These are phyloP conservation scores for Diospyros lotus DNA, from an alignment of 148 eudicot species.

Conservation along the genomic window DNA sequence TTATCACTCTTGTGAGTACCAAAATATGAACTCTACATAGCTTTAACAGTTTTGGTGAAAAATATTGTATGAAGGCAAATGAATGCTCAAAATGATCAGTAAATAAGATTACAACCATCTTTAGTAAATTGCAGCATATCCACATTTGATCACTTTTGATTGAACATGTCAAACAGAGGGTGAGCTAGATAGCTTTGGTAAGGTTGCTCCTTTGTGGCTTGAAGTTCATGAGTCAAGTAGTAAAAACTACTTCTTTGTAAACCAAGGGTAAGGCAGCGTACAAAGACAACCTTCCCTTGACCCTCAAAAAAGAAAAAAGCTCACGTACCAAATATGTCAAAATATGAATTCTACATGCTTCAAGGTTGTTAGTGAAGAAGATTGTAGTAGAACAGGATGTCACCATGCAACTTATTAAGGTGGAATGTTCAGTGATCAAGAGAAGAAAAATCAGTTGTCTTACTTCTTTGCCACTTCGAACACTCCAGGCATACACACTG, in stretches of 20 bases:
- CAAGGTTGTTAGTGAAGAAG: not conserved
- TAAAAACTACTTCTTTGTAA: too few species aligned
- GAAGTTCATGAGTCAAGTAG: too few species aligned
- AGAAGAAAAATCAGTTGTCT: constrained; percentile 11
- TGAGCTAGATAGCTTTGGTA: too few species aligned
- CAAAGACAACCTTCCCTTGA: too few species aligned
- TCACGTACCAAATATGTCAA: not conserved
- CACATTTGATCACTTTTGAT: too few species aligned
- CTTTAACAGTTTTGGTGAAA: not conserved
- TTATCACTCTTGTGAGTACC: not conserved
- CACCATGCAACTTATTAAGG: not conserved
- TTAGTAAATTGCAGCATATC: too few species aligned
- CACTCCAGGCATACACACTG: constrained; percentile 95
- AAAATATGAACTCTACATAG: not conserved
- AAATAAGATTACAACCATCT: too few species aligned
- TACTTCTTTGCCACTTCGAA: constrained; percentile 97
- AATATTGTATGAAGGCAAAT: not conserved
- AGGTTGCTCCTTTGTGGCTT: too few species aligned
- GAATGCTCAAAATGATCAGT: too few species aligned
- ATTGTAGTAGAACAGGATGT: not conserved
- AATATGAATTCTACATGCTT: not conserved
- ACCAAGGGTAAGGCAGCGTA: too few species aligned
- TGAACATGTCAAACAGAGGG: too few species aligned
- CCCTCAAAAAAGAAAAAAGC: too few species aligned
- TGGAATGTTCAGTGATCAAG: not conserved